phyloP scores from a whole-genome alignment of 306 rosid species.

The Cicer arietinum region DNA sequence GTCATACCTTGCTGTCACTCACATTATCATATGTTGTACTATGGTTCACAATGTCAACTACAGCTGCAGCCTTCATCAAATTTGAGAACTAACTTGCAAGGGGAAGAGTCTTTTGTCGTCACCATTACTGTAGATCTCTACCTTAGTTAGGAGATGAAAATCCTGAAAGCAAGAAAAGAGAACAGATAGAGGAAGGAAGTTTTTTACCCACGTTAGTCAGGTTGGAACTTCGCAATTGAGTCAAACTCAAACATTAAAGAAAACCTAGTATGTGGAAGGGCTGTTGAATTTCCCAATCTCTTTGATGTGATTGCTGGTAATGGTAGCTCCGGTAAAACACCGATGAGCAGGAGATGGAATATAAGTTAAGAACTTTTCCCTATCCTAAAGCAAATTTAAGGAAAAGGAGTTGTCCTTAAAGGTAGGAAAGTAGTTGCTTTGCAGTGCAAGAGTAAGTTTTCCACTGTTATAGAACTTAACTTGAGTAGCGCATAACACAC shows the following conservation, averaged over 20 bases:
- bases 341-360: conserved; percentile 4
- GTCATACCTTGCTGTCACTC: background rate
- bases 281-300: background rate
- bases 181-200: background rate
- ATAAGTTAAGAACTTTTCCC: background rate
- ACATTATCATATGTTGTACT: conserved; percentile 1
- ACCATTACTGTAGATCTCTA: background rate
- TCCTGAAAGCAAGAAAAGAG: background rate
- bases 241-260: background rate
- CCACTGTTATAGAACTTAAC: background rate
- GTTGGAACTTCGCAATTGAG: background rate
- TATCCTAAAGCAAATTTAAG: background rate
- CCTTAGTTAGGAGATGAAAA: background rate
- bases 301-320: background rate
- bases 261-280: background rate
- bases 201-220: background rate
- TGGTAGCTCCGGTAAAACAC: conserved; percentile 2
- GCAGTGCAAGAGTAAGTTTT: background rate
- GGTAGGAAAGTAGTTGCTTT: too few relatives aligned
- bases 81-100: background rate
- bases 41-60: background rate
- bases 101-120: conserved; percentile 4
- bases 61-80: background rate
- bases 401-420: background rate
- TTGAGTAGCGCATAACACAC: background rate